Evolutionary conservation across 805 yeast genomes (phyloP).

Genomic region (Cyberlindnera japonica): DNA sequence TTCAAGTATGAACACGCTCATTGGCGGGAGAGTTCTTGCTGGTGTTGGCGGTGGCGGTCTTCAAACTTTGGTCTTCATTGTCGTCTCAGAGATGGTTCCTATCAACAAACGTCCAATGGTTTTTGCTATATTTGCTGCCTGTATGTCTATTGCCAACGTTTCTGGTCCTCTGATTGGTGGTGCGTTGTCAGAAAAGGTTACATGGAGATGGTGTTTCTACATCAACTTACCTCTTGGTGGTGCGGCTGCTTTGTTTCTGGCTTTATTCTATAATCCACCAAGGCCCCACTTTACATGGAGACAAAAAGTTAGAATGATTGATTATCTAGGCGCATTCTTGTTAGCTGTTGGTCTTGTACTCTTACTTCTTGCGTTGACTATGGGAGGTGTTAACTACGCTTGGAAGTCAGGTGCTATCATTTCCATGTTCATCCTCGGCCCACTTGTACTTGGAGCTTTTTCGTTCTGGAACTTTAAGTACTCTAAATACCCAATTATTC

Average conservation of each 20-base stretch:
- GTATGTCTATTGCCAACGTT: constrained; percentile 47
- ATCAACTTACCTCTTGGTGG: constrained; percentile 59
- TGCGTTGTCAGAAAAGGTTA: constrained; percentile 50
- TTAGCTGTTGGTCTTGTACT: constrained; percentile 42
- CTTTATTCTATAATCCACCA: constrained; percentile 43
- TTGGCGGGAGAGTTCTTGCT: constrained; percentile 66
- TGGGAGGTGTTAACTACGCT: constrained; percentile 48
- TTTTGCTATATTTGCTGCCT: constrained; percentile 22
- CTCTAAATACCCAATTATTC: constrained; percentile 18
- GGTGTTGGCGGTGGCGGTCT: constrained; percentile 74
- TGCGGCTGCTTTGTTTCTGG: constrained; percentile 36
- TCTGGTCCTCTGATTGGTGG: constrained; percentile 71
- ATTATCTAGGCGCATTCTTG: constrained; percentile 45
- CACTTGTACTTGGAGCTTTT: neutral
- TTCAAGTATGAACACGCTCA: constrained; percentile 51
- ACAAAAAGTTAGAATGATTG: constrained; percentile 40
- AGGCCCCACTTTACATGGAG: constrained; percentile 35
- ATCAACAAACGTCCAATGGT: constrained; percentile 27
- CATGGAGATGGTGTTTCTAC: constrained; percentile 75
- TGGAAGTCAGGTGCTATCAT: constrained; percentile 56
- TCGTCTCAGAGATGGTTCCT: constrained; percentile 47
- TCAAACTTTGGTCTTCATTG: constrained; percentile 51
- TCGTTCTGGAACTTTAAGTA: constrained; percentile 3
- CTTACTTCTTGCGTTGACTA: constrained; percentile 45
- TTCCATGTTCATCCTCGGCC: constrained; percentile 27